Evolutionary conservation across 1,284 basidiomycete species (phyloP), one percentile per base, ranked within the genome.

Genomic region (Pseudozyma hubeiensis): DNA sequence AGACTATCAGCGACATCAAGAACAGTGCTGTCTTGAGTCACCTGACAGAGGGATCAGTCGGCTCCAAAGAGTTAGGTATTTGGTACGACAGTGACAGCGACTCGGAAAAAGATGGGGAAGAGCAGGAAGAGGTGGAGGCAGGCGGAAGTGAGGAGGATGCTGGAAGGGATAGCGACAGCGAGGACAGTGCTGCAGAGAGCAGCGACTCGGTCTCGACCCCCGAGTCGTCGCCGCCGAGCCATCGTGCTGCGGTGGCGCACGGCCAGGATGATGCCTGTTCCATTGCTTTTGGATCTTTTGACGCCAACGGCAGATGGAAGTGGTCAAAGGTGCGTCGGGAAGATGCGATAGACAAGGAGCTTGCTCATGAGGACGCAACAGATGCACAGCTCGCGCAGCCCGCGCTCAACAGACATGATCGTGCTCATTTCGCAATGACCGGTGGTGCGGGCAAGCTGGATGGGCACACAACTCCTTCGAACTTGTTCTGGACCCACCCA

Each of bases 191-290:
- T 5, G 64, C 45, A 8, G 69, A 72, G 5, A 72, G 64, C 43
- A 40, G 37, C 45, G 64, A 67, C 13, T 63, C 64, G 52, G 29
- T 60, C 14, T 57, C 45, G 47, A 68, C 65, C 1, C 59, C 65
- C 9, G 55, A 58, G 34, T 52, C 50, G 51, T 62, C 65, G 41
- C 63, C 63, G 30, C 55, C 51, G 7, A 40, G 49, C 14, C 35
- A 40, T 11, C 51, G 60, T 6, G 55, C 63, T 45, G 51, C 55
- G 13, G 19, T 44, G 8, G 31, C 59, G 43, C 51, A 55, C 17
- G 51, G 43, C 10, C 24, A 62, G 14, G 48, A 59, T 9, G 53
- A 40, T 29, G 16, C 24, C 4, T 6, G n/a, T 7, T 24, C 14
- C 10, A 34, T 44, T n/a, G 51, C 48, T 10, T 34, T 63, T 17